Evolutionary conservation across 768 basidiomycete species (phyloP), one percentile per base, ranked within the genome.

Genomic region (Lentinula sp.): DNA sequence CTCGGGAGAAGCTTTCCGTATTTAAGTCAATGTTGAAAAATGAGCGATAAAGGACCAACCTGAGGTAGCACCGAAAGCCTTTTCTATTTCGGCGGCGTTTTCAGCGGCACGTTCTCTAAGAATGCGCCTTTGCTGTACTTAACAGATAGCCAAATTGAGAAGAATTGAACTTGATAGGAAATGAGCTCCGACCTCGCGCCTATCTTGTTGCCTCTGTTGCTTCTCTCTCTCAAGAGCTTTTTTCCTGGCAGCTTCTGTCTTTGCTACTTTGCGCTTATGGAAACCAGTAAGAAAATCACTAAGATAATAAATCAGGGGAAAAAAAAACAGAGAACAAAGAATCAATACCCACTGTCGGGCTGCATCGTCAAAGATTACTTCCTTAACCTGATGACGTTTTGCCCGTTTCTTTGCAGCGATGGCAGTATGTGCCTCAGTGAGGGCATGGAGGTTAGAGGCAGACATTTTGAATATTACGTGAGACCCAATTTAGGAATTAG

Each of bases 221-320:
- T 91, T 92, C 68, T 93, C 89, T 65, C 87, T 77, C 67, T 92
- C 85, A 63, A 82, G 74, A 11, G 92, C 91, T 71, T 83, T 88
- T 65, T 84, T 80, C 66, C 84, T 85, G 48, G 87, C 82, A 53
- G 83, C 87, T 66, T 95, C 91, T 64, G 85, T 81, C 71, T 89
- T 92, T 62, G 86, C 88, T 55, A 93, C 74, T 74, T 96, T 97
- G 66, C 95, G 85, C 74, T 95, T 95, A 71, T 90, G 89, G 71
- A 97, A 97, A 31, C 95, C 95, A 16, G 93, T 95, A 70, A 97
- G 76, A 74, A 90, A 97, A 62, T 95, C 89, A 69, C 94, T 95
- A 67, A 43, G 49, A 28, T 28, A 28, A 28, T 55, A 63, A 40
- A 35, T 8, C 43, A 50, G 52, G 57, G 64, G 64, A 31, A 62